Base-by-base conservation (phyloP, 441 rosid genomes). In the Pelargonium hybrid region DNA sequence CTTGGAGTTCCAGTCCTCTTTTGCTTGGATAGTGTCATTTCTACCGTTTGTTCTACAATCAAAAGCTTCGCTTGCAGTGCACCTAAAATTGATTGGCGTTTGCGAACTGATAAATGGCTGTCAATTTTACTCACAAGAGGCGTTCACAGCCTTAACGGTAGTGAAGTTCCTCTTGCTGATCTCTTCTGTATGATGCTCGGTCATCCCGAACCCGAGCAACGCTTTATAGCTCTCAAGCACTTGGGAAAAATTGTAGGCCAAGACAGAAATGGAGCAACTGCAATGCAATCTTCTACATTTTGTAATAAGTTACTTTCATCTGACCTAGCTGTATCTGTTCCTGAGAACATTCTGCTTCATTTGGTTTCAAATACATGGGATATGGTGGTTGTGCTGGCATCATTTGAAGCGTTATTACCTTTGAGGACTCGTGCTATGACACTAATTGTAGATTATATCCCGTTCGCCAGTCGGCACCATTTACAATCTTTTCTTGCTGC, bases 161-260 rank as follows among this genome's bases (percentile, higher is more conserved):
- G 76, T 72, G 83, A 82, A 75, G 77, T 75, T 80, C 77, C 83
- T 66, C 75, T 91, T 41, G 78, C 80, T 75, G 84, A 91, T 83
- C 76, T 91, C 59, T 87, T 86, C 67, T 75, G 80, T 69, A 34
- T 77, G 14, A 74, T 91, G 82, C 83, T 91, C 68, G 81, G 85
- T 74, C 90, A 87, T 85, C 70, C 84, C 73, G 97, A 91, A 84
- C 97, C 97, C 0, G 97, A 91, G 78, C 97, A 91, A 74, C 88
- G 93, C 11, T 75, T 82, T 66, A 80, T 87, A 71, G 91, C 81
- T 23, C 88, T 91, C 71, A 87, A 74, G 77, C 87, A 85, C 78
- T 79, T 91, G 74, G 87, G 86, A 66, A 82, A 80, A 80, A 71
- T 91, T 75, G 84, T 86, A 9, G 89, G 91, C 79, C 90, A 82